Evolutionary conservation across 2,329 filamentous ascomycete genomes (phyloP).

Genomic region (Colletotrichum abscissum): DNA sequence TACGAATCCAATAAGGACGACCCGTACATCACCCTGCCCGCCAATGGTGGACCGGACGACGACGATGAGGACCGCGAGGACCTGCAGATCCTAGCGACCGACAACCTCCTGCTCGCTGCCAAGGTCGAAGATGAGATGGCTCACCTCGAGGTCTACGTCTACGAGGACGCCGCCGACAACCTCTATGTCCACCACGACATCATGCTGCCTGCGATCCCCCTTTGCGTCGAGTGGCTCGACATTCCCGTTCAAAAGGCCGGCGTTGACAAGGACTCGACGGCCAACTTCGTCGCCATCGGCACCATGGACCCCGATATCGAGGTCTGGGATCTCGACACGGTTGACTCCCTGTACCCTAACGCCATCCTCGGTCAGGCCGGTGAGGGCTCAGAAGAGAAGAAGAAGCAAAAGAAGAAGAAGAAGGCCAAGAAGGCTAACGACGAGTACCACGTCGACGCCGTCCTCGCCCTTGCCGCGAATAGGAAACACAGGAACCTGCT

Average conservation of each 20-base stretch:
- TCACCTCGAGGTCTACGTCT: conserved; percentile 96
- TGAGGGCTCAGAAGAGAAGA: conserved; percentile 66
- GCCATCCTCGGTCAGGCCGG: conserved; percentile 87
- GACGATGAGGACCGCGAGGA: conserved; percentile 93
- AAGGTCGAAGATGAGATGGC: conserved; percentile 98
- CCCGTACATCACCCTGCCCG: conserved; percentile 92
- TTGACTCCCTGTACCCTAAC: conserved; percentile 98
- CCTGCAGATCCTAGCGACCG: conserved; percentile 89
- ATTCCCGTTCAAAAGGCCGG: conserved; percentile 82
- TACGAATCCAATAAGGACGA: conserved; percentile 95
- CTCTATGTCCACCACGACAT: conserved; percentile 99
- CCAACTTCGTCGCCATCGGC: conserved; percentile 94
- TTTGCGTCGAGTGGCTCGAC: conserved; percentile 96
- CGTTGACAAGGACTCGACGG: conserved; percentile 72
- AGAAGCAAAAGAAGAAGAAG: conserved; percentile 86
- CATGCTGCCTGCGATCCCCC: conserved; percentile 96
- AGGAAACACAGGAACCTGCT: conserved; percentile 93
- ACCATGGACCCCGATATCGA: conserved; percentile 99
- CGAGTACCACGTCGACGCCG: conserved; percentile 92
- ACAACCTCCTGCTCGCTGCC: conserved; percentile 91
- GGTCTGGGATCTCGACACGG: conserved; percentile 95
- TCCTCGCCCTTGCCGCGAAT: conserved; percentile 92
- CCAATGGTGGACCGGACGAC: conserved; percentile 72
- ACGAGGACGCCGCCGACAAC: conserved; percentile 95
- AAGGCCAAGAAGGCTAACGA: conserved; percentile 91